Evolutionary conservation across 2,329 filamentous ascomycete species (phyloP).

Genomic region (Sarocladium kiliense): DNA sequence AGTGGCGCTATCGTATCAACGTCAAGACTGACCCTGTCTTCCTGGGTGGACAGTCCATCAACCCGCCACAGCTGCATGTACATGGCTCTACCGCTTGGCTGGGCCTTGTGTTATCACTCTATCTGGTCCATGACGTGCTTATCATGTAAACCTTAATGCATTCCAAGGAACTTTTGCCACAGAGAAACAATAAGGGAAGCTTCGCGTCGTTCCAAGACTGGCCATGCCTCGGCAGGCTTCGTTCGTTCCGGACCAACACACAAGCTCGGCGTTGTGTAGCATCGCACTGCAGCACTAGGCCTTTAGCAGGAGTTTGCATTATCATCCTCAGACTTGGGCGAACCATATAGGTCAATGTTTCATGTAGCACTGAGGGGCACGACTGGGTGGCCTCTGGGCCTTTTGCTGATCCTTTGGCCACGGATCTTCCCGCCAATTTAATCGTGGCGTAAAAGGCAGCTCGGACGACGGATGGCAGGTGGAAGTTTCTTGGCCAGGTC

Average conservation of each 20-base stretch:
- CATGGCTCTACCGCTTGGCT: not conserved
- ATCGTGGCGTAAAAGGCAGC: not conserved
- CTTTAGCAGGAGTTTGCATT: not conserved
- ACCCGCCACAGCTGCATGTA: not conserved
- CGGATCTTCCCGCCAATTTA: not conserved
- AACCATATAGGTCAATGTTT: not conserved
- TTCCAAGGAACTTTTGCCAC: not conserved
- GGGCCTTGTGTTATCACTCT: not conserved
- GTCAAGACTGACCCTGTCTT: not conserved
- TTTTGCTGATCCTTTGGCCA: not conserved
- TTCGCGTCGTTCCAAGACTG: not conserved
- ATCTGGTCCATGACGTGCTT: not conserved
- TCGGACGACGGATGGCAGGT: not conserved
- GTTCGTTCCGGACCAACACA: not conserved
- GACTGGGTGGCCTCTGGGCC: not conserved
- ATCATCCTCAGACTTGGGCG: not conserved
- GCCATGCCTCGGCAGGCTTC: not conserved
- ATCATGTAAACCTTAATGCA: constrained; percentile 1
- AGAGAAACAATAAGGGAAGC: not conserved
- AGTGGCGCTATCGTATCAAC: not conserved
- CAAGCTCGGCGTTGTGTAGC: not conserved
- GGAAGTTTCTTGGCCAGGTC: not conserved
- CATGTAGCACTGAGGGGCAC: not conserved
- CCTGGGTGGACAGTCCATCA: not conserved
- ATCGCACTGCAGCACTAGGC: not conserved